Percentiles rank a stretch among this genome's conserved stretches.
phyloP scores from a whole-genome alignment of 495 filamentous ascomycete genomes.

The Achaetomiella virescens region DNA sequence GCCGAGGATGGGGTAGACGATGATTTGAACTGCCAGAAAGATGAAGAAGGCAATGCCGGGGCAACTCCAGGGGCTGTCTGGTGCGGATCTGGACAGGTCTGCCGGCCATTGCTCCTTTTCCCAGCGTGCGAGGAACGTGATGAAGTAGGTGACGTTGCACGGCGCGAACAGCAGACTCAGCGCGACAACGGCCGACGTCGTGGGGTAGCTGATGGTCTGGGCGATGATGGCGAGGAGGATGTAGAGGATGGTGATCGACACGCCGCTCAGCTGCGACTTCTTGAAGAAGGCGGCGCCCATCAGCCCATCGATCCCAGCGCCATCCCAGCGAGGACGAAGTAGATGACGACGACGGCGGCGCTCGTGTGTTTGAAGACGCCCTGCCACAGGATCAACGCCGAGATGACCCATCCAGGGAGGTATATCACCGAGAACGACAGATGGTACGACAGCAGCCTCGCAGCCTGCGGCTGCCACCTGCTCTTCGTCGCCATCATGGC shows the following conservation, averaged over 20 bases:
- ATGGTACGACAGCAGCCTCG: constrained; percentile 60
- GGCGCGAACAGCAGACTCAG: constrained; percentile 68
- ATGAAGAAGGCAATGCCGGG: constrained; percentile 63
- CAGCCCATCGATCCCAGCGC: constrained; percentile 62
- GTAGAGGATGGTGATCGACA: constrained; percentile 56
- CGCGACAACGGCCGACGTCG: constrained; percentile 51
- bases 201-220: constrained; percentile 54
- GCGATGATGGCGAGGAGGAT: constrained; percentile 63
- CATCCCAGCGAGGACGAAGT: constrained; percentile 57
- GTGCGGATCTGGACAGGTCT: constrained; percentile 51
- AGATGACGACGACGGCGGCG: constrained; percentile 54
- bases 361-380: constrained; percentile 59
- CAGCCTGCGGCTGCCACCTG: constrained; percentile 61
- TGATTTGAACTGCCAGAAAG: constrained; percentile 64
- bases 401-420: constrained; percentile 62
- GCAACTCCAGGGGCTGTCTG: constrained; percentile 53
- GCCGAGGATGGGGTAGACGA: constrained; percentile 65
- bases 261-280: constrained; percentile 69
- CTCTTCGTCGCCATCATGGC: constrained; percentile 68
- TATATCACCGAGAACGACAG: constrained; percentile 64
- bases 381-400: constrained; percentile 52
- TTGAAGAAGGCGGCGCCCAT: constrained; percentile 69
- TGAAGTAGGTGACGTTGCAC: constrained; percentile 70
- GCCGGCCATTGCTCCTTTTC: constrained; percentile 50
- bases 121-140: constrained; percentile 60